Base-by-base conservation (phyloP, 106 monocot species). In the Xerophyta viscosa region DNA sequence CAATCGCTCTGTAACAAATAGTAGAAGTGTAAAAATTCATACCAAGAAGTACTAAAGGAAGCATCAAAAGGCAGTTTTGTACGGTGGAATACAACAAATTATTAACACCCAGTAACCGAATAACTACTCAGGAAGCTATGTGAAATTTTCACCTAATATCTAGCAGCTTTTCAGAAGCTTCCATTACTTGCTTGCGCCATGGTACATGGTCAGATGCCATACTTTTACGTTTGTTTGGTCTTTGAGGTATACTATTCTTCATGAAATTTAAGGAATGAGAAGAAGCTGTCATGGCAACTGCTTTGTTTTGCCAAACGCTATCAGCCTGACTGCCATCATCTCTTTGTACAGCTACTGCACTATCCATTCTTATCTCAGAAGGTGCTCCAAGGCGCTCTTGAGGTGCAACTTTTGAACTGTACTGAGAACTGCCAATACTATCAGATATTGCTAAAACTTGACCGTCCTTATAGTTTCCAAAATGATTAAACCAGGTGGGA, bases 401-500 rank as follows among this genome's bases (percentile, higher is more conserved):
- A 25, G 18, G 23, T 37, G 54, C 52, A 48, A 22, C 61, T 39
- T 66, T 69, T 49, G 57, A 20, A 28, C 37, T 58, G 27, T 27
- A 58, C 27, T 70, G 77, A 30, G 41, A 65, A 66, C 20, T 31
- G 24, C 44, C 10, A 9, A 31, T 45, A 37, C 23, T 56, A 48
- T 54, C 62, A 50, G 30, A 56, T n/a, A 48, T 25, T 28, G 60
- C 56, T 23, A 61, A 37, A 58, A 62, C 37, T 54, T 53, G 75
- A 46, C 63, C 65, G 20, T 69, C 65, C 31, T 54, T 66, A 15
- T 46, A 59, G 56, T 31, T 63, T 41, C 58, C 76, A 52, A 76
- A 76, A 20, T 62, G 65, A 14, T 62, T 68, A 59, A 79, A 79
- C 75, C 71, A 79, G 0, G 71, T 53, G 20, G 76, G 65, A 55